Base-by-base conservation (phyloP, 768 basidiomycete genomes). In the Suillus spraguei region DNA sequence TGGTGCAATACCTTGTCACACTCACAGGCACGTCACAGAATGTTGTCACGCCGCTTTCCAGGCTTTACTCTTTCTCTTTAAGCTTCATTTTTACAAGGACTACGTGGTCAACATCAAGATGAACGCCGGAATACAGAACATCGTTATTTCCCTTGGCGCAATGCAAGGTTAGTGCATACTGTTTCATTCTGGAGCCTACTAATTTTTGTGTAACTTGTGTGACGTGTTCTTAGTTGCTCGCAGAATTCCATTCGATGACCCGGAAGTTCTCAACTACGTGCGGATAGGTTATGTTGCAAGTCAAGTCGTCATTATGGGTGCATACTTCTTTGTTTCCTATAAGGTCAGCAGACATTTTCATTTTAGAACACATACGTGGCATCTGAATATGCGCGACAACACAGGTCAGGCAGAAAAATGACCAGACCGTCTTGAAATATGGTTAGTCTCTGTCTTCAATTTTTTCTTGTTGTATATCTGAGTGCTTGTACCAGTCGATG, bases 381-480 rank as follows among this genome's bases (percentile, higher is more conserved):
- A 22, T 22, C 55, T 36, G n/a, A 59, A 56, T 36, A 56, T 44
- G 46, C 13, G 63, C 63, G 67, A 64, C 64, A 54, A 22, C 66
- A 97, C 66, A 97, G 94, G 87, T 98, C 77, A 96, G 93, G 83
- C 79, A 85, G 71, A 96, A 95, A 87, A 99, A 99, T 71, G 97
- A 99, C 79, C 86, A 90, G 76, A 94, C 94, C 2, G 93, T 97
- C 33, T 82, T 99, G 70, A 99, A 97, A 85, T 99, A 97, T 78
- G 92, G 92, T 90, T 49, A 61, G 85, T 83, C 22, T 7, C 53
- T 59, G 33, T 49, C 49, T 64, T n/a, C 0, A 17, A 6, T 24
- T 54, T 41, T n/a, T 46, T 7, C 24, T 20, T 42, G 20, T 61
- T 28, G 9, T n/a, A 42, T 20, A 13, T 42, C 10, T 41, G 3